Evolutionary conservation across 306 rosid genomes (phyloP).

Genomic region (Aeschynomene evenia): DNA sequence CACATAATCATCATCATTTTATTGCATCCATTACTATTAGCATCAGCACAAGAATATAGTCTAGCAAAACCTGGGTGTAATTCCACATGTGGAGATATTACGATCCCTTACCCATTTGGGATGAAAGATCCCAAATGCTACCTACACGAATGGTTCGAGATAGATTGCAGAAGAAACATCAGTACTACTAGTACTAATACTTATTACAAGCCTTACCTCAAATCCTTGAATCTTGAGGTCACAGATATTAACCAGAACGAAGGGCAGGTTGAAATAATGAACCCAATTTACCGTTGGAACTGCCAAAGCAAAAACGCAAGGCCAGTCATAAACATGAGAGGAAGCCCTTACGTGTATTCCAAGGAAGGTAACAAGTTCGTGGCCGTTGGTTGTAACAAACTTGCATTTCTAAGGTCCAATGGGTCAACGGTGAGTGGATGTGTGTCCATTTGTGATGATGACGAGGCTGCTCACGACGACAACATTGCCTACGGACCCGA

Average conservation of each 20-base stretch:
- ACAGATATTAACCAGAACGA: fast-evolving
- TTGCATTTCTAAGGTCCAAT: not conserved
- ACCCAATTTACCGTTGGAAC: constrained; percentile 17
- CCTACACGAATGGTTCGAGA: constrained; percentile 33
- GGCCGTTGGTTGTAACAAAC: constrained; percentile 14
- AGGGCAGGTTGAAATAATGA: not conserved
- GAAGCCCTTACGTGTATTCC: constrained; percentile 25
- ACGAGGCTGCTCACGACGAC: not conserved
- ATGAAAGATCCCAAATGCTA: constrained; percentile 31
- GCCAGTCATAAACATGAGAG: not conserved
- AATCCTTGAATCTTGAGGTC: constrained; percentile 18
- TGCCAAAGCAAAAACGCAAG: not conserved
- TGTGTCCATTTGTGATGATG: constrained; percentile 17
- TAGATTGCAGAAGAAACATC: constrained; percentile 41
- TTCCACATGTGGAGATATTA: constrained; percentile 18
- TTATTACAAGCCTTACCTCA: constrained; percentile 26
- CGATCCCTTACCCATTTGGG: constrained; percentile 49
- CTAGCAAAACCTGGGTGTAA: constrained; percentile 29
- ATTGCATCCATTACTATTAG: not conserved
- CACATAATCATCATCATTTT: not conserved
- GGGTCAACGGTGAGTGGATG: constrained; percentile 7
- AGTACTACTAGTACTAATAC: too few species aligned
- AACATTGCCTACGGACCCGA: not conserved
- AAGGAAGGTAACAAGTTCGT: constrained; percentile 12
- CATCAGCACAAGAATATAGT: not conserved